Evolutionary conservation across 169 alveolate species (phyloP).

Genomic region (Babesia gibsoni): DNA sequence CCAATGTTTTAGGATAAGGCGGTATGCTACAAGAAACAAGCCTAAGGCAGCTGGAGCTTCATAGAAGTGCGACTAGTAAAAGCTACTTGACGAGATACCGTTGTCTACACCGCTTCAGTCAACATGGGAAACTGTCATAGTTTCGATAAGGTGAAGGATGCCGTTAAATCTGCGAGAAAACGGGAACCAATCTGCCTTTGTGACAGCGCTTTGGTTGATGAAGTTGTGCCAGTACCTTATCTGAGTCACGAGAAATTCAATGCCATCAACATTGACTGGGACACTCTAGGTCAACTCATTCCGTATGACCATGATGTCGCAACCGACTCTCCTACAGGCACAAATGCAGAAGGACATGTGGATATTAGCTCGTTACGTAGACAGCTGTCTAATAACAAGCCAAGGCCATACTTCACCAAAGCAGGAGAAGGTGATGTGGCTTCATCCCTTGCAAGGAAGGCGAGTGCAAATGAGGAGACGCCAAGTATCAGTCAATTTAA

Average conservation of each 20-base stretch:
- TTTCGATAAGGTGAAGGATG: neutral
- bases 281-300: slow-evolving; percentile 13
- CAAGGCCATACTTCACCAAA: neutral
- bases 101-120: too few species aligned
- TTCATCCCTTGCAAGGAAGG: too few species aligned
- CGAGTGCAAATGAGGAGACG: too few species aligned
- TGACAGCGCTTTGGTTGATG: slow-evolving; percentile 6
- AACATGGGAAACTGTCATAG: slow-evolving; percentile 24
- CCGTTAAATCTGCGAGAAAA: slow-evolving; percentile 1
- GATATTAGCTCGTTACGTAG: neutral
- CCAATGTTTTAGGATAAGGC: too few species aligned
- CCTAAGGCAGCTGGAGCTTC: too few species aligned
- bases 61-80: too few species aligned
- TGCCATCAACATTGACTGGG: slow-evolving; percentile 16
- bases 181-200: neutral
- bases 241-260: slow-evolving; percentile 5
- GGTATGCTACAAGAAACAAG: too few species aligned
- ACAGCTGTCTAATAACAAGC: slow-evolving; percentile 13
- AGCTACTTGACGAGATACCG: too few species aligned
- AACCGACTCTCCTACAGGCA: too few species aligned
- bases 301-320: slow-evolving; percentile 2
- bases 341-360: neutral
- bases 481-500: neutral
- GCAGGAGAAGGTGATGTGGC: neutral
- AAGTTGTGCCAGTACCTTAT: neutral